These are phyloP conservation scores for Sclerotinia trifoliorum DNA, from an alignment of 2,329 filamentous ascomycete genomes.

Conservation along the genomic window DNA sequence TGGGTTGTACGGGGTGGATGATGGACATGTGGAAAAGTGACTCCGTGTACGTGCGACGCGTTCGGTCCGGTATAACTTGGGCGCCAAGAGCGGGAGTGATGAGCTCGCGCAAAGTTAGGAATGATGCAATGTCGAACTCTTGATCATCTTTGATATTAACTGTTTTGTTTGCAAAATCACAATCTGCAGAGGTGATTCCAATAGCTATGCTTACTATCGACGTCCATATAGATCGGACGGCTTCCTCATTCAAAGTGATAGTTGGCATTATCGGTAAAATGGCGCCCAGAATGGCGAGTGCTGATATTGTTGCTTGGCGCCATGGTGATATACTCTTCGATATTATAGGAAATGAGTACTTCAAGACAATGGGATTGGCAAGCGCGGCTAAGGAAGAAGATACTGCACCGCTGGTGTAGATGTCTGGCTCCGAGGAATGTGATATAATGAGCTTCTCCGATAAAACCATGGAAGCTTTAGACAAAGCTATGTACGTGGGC, in stretches of 20 bases:
- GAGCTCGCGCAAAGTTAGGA: slow-evolving; percentile 65
- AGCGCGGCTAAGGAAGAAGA: slow-evolving; percentile 65
- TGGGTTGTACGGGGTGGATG: slow-evolving; percentile 65
- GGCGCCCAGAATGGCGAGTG: slow-evolving; percentile 65
- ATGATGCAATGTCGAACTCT: slow-evolving; percentile 75
- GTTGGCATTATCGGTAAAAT: slow-evolving; percentile 60
- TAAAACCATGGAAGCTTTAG: slow-evolving; percentile 75
- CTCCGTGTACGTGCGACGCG: slow-evolving; percentile 67
- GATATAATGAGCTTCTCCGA: slow-evolving; percentile 59
- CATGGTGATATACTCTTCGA: slow-evolving; percentile 73
- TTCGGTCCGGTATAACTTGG: slow-evolving; percentile 60
- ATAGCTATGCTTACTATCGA: slow-evolving; percentile 63
- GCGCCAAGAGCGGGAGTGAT: slow-evolving; percentile 73
- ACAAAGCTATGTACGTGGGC: slow-evolving; percentile 85
- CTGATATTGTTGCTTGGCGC: slow-evolving; percentile 73
- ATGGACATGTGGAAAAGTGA: slow-evolving; percentile 80
- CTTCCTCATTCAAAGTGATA: slow-evolving; percentile 48
- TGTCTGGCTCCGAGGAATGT: slow-evolving; percentile 61
- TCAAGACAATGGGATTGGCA: slow-evolving; percentile 67
- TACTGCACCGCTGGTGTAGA: slow-evolving; percentile 69
- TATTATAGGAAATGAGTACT: slow-evolving; percentile 73
- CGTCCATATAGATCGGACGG: slow-evolving; percentile 65
- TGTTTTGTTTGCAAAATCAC: slow-evolving; percentile 47
- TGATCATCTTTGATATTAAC: slow-evolving; percentile 64
- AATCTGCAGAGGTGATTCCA: slow-evolving; percentile 68